Conservation (phyloP, 2,329 filamentous ascomycete genomes). For the Aureobasidium subglaciale region DNA sequence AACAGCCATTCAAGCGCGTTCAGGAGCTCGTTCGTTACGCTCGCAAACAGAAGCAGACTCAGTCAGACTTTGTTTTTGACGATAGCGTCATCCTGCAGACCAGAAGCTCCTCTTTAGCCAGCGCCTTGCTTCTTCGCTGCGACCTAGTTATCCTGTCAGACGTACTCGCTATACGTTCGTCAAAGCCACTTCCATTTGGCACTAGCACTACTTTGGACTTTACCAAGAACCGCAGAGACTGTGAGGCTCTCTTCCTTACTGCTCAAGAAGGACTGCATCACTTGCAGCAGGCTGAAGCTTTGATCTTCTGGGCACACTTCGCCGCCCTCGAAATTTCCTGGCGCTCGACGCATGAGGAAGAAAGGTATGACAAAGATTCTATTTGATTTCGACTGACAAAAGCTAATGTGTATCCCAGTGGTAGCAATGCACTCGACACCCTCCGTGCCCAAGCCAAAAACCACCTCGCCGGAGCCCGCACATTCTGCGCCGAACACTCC, state of each 20-base stretch:
- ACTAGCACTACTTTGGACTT: slow-evolving; percentile 27
- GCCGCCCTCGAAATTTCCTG: slow-evolving; percentile 35
- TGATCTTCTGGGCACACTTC: slow-evolving; percentile 45
- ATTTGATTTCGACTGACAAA: not conserved
- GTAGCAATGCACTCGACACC: too few species aligned
- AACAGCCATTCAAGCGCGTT: slow-evolving; percentile 46
- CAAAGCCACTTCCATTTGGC: not conserved
- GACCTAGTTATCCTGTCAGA: slow-evolving; percentile 44
- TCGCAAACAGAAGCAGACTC: slow-evolving; percentile 25
- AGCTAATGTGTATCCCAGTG: too few species aligned
- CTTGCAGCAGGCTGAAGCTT: slow-evolving; percentile 44
- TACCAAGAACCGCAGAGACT: slow-evolving; percentile 32
- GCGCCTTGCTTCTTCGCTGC: slow-evolving; percentile 41
- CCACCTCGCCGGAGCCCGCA: slow-evolving; percentile 24
- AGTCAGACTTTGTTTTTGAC: slow-evolving; percentile 27
- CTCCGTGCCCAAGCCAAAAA: slow-evolving; percentile 20
- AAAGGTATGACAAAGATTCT: not conserved
- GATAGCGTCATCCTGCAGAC: slow-evolving; percentile 24
- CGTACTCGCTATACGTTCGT: slow-evolving; percentile 26
- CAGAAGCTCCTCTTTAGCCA: slow-evolving; percentile 34
- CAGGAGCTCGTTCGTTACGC: slow-evolving; percentile 39
- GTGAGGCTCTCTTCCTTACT: slow-evolving; percentile 33
- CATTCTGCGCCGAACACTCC: slow-evolving; percentile 22
- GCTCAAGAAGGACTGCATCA: slow-evolving; percentile 31
- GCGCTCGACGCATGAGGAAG: not conserved